Base-by-base conservation (phyloP, 192 early-diverging fungal genomes). In the Lunasporangiospora selenospora region DNA sequence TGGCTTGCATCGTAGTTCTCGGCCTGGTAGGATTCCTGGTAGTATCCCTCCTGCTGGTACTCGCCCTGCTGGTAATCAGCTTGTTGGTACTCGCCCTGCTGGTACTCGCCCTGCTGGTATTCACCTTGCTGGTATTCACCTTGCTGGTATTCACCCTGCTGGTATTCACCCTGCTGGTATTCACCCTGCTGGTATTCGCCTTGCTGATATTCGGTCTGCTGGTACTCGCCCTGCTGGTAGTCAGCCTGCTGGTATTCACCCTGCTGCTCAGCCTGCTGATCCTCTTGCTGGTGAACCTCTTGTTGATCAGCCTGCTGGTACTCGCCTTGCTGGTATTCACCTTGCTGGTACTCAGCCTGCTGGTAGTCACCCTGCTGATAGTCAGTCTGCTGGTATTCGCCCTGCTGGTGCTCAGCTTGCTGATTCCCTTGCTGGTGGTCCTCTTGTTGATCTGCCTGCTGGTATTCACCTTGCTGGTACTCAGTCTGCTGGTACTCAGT, bases 381-480 rank as follows among this genome's bases (percentile, higher is more conserved):
- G 6, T 61, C 51, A 11, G 50, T 38, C 29, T 57, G 52, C 27
- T 70, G 58, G 58, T 70, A 61, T 7, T 61, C 51, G n/a, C 57
- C 45, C 29, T 57, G 52, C 29, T 71, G 67, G 37, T 71, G 24
- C 18, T 47, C 13, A 9, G 13, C 45, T 16, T 19, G 23, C 15
- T 47, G 45, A 54, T 13, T 61, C 43, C 47, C 55, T 27, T 67
- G 55, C 39, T 52, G n/a, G n/a, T n/a, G n/a, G n/a, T 38, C 37
- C 7, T 15, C 37, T 9, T 47, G 45, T 3, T 47, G 40, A n/a
- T 41, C 59, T 24, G 27, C 48, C 30, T 60, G 47, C 27, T 55
- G 62, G 53, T 61, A 70, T 10, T 70, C 44, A 15, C 44, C 58
- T 41, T 67, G 33, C 23, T 70, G 58, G 45, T 70, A 60, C 24